A percentile compares a stretch with the other conserved stretches of the same genome.
phyloP scores from a whole-genome alignment of 805 yeast genomes.

The Hyphopichia homilentoma region DNA sequence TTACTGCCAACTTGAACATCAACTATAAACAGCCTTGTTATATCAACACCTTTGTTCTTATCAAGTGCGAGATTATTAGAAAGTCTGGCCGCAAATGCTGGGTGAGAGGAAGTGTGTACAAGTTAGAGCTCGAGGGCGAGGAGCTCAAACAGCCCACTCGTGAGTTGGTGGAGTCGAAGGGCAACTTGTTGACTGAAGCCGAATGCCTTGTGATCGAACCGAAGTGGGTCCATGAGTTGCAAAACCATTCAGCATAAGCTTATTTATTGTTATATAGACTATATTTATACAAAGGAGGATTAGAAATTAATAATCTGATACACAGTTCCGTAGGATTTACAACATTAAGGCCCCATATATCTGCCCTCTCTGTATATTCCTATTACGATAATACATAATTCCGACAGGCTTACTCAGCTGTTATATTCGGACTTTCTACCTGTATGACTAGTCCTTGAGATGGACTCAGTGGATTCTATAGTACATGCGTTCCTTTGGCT shows the following conservation, averaged over 20 bases:
- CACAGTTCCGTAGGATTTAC: too few species aligned
- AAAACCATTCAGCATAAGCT: constrained; percentile 4
- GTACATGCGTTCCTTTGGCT: constrained; percentile 79
- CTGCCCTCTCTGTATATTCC: too few species aligned
- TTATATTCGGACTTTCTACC: too few species aligned
- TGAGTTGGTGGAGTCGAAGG: constrained; percentile 15
- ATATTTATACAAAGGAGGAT: too few species aligned
- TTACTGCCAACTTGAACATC: constrained; percentile 42
- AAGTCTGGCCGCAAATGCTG: constrained; percentile 38
- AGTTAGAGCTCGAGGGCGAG: constrained; percentile 15
- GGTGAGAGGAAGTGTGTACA: constrained; percentile 33
- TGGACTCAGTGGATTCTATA: too few species aligned
- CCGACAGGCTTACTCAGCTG: too few species aligned
- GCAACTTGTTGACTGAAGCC: constrained; percentile 29
- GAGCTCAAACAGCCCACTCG: constrained; percentile 6
- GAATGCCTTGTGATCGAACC: constrained; percentile 42
- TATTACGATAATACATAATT: too few species aligned
- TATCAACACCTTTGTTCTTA: constrained; percentile 26
- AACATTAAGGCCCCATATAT: too few species aligned
- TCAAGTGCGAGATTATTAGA: constrained; percentile 28
- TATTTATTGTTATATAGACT: constrained; percentile 1
- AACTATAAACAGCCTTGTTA: constrained; percentile 35
- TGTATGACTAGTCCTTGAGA: too few species aligned
- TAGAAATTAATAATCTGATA: too few species aligned
- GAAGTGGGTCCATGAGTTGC: constrained; percentile 32